Evolutionary conservation across 2,329 filamentous ascomycete genomes (phyloP).

Genomic region (Coniochaeta sp.): DNA sequence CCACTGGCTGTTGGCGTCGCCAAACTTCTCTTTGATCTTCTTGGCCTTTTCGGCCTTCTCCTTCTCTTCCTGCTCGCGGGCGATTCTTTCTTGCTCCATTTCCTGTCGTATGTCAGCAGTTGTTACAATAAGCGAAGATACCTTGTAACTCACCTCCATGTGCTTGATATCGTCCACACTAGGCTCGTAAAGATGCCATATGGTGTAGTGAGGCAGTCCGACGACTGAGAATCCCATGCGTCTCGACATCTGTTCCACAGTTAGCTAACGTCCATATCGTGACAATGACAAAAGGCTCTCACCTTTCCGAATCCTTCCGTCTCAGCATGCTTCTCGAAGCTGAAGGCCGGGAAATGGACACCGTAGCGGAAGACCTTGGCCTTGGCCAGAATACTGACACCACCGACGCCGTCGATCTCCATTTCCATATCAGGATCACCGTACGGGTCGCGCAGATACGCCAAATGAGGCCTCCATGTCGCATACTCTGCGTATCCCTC

Average conservation of each 20-base stretch:
- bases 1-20: slow-evolving; percentile 73
- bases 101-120: slow-evolving; percentile 45
- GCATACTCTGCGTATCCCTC: slow-evolving; percentile 98
- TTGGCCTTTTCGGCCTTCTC: slow-evolving; percentile 65
- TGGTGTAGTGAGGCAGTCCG: slow-evolving; percentile 93
- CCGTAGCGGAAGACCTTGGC: slow-evolving; percentile 91
- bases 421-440: slow-evolving; percentile 99
- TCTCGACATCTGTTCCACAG: slow-evolving; percentile 79
- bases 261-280: slow-evolving; percentile 8
- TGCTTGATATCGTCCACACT: slow-evolving; percentile 94
- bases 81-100: slow-evolving; percentile 83
- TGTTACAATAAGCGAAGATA: not conserved
- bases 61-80: slow-evolving; percentile 72
- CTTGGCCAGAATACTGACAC: slow-evolving; percentile 95
- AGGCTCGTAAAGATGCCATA: slow-evolving; percentile 99
- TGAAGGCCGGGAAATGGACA: slow-evolving; percentile 96
- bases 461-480: slow-evolving; percentile 94
- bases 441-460: slow-evolving; percentile 92
- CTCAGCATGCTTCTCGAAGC: slow-evolving; percentile 97
- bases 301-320: slow-evolving; percentile 99
- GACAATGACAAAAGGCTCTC: too few species aligned
- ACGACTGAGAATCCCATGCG: slow-evolving; percentile 95
- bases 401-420: slow-evolving; percentile 97
- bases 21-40: slow-evolving; percentile 75
- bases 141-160: slow-evolving; percentile 63